Evolutionary conservation across 306 rosid genomes (phyloP), one percentile per base, ranked within the genome.

Genomic region (Sechiopsis laciniata): DNA sequence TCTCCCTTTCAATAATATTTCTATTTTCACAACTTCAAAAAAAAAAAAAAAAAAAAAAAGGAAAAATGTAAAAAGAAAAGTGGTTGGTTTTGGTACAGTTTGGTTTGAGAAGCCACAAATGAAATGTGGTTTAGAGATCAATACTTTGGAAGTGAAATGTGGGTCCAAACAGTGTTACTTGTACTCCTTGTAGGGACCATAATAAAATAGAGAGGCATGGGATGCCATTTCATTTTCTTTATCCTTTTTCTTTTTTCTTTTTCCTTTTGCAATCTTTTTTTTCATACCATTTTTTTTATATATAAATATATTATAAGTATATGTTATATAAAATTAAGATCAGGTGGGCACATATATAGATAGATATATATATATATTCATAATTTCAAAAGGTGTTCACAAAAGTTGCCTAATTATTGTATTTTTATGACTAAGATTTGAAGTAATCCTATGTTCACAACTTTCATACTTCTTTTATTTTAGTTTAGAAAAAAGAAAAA

Each of bases 101-200:
- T 20, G 32, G 64, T 59, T 59, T 59, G 60, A 19, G 26, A 55
- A 19, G 59, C 4, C 59, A 55, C 59, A 17, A 55, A 61, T 64
- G 70, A 64, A 64, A 64, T n/a, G 50, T 32, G 48, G 69, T 2
- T 19, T 0, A 57, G 62, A 57, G 62, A 57, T 20, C 62, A 57
- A 57, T 57, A 57, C 62, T 57, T 35, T 35, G 3, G 8, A 63
- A 35, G 52, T 64, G 55, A 66, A 66, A 66, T 45, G 72, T 45
- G 72, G 72, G 16, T 35, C 55, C 72, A 19, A 45, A 66, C 13
- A 66, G 55, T 66, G 55, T 32, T 32, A 66, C 55, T 45, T 66
- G 55, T 66, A 66, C 35, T 32, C 42, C 55, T 45, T 66, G 55
- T 66, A 66, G 72, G 72, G 72, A 19, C 72, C 55, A 66, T 45